Evolutionary conservation across 306 rosid genomes (phyloP).

Genomic region (Inga laurina): DNA sequence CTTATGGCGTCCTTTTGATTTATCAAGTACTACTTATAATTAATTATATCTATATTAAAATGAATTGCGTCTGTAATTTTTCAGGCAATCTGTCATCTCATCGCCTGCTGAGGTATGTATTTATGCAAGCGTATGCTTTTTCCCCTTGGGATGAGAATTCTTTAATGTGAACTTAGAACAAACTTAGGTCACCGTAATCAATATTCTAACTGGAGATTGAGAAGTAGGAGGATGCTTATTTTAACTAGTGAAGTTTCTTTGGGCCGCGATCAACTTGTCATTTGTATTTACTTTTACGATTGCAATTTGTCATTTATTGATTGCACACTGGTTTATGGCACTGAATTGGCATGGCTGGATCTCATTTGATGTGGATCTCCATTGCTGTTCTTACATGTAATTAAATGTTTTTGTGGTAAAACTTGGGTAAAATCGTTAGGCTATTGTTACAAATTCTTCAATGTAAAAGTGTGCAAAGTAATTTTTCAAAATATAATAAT

Average conservation of each 20-base stretch:
- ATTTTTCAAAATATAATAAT: background rate
- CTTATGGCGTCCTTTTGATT: slow-evolving; percentile 18
- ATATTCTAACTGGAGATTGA: background rate
- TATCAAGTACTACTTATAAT: slow-evolving; percentile 20
- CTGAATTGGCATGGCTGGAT: background rate
- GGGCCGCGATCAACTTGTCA: background rate
- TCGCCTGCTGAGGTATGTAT: slow-evolving; percentile 60
- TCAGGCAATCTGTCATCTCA: slow-evolving; percentile 72
- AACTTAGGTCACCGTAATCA: background rate
- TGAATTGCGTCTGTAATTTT: slow-evolving; percentile 43
- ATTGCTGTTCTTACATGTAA: background rate
- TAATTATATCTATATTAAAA: slow-evolving; percentile 35
- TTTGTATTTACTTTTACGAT: background rate
- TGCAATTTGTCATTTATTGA: background rate
- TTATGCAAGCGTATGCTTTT: slow-evolving; percentile 3
- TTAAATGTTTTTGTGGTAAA: background rate
- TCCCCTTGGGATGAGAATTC: background rate
- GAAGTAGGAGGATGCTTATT: background rate
- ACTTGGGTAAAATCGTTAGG: background rate
- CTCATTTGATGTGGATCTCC: background rate
- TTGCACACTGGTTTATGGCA: background rate
- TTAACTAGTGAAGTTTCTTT: too few species aligned
- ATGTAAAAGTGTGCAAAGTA: background rate
- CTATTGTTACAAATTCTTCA: background rate
- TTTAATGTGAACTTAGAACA: background rate